Conservation (phyloP, 345 rosid species). For the Eucalyptus erythrocorys region DNA sequence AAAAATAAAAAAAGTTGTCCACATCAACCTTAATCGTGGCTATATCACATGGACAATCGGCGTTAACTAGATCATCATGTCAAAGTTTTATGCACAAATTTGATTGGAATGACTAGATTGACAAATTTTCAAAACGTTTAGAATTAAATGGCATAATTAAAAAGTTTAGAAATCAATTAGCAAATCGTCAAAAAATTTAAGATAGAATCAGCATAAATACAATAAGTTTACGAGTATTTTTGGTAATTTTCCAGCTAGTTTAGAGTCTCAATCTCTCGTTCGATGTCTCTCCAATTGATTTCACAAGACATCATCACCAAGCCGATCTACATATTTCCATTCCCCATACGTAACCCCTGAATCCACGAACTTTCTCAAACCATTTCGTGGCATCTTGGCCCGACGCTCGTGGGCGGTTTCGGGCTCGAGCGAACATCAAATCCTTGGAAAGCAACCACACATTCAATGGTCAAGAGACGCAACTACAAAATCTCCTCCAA, state of each 20-base stretch:
- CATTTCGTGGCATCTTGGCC: not conserved
- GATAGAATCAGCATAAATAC: no score
- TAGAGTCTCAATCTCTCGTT: not conserved
- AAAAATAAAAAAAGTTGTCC: rapidly evolving
- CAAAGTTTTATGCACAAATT: not conserved
- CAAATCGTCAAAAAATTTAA: no score
- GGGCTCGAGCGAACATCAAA: not conserved
- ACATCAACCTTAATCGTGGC: rapidly evolving
- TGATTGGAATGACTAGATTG: rapidly evolving
- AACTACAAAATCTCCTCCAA: not conserved
- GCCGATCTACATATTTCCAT: not conserved
- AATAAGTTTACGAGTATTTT: no score
- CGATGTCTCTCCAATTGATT: not conserved
- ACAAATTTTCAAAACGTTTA: no score
- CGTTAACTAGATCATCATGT: not conserved
- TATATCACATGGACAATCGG: rapidly evolving
- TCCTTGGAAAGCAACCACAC: not conserved
- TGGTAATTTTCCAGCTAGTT: not conserved
- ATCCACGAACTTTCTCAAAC: not conserved
- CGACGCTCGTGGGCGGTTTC: not conserved
- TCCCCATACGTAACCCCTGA: not conserved
- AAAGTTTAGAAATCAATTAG: no score
- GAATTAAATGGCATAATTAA: no score
- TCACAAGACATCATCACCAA: not conserved
- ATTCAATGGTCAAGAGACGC: not conserved